A percentile compares a stretch with the other conserved stretches of the same genome.
Conservation (phyloP, 345 rosid genomes). For the Xanthoceras sorbifolium region DNA sequence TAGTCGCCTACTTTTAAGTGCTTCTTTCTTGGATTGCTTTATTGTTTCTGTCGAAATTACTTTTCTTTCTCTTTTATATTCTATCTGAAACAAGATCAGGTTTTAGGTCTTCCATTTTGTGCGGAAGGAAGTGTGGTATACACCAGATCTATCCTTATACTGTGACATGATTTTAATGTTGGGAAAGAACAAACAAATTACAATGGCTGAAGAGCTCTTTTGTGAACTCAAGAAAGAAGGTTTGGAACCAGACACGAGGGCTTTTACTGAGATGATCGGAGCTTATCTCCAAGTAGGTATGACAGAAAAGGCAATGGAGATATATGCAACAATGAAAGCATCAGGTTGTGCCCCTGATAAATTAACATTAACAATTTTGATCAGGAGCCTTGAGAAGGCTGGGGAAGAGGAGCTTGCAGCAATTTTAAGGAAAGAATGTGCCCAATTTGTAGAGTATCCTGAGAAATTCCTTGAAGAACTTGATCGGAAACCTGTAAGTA, state of each 20-base stretch:
- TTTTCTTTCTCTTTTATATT: conserved; percentile 18
- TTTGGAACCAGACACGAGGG: conserved; percentile 48
- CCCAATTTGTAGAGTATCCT: conserved; percentile 50
- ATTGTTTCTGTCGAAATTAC: neutral
- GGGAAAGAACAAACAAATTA: conserved; percentile 49
- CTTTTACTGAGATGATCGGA: conserved; percentile 63
- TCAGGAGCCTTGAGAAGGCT: conserved; percentile 52
- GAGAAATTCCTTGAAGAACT: conserved; percentile 51
- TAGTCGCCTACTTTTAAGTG: neutral
- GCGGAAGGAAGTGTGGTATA: conserved; percentile 57
- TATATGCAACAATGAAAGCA: conserved; percentile 41
- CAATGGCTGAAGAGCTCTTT: conserved; percentile 46
- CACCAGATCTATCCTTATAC: conserved; percentile 43
- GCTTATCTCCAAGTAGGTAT: conserved; percentile 43
- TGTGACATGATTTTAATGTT: conserved; percentile 43
- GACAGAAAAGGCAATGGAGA: conserved; percentile 60
- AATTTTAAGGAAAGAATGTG: conserved; percentile 47
- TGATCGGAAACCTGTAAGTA: conserved; percentile 37
- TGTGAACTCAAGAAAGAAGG: conserved; percentile 41
- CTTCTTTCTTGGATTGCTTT: neutral
- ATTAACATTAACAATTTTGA: conserved; percentile 53
- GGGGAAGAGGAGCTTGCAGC: conserved; percentile 49
- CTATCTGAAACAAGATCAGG: conserved; percentile 31
- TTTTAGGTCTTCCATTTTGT: conserved; percentile 52
- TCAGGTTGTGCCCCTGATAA: conserved; percentile 50